These are phyloP conservation scores for Ochromonas danica DNA, from an alignment of 108 stramenopile species.

Conservation along the genomic window DNA sequence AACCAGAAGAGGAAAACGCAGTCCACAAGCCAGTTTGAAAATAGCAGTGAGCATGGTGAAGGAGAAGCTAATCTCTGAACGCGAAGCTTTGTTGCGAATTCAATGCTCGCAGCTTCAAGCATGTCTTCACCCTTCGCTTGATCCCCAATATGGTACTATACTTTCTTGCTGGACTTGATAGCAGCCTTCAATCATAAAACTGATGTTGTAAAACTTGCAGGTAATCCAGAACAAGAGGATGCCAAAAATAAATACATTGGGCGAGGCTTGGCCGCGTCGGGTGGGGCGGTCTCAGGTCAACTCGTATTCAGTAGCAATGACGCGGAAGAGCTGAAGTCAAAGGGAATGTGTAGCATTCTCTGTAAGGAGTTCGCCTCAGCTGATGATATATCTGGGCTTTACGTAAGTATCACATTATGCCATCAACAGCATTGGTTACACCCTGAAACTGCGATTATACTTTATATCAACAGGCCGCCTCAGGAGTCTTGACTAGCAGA, in stretches of 20 bases:
- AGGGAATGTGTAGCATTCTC: not conserved
- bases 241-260: not conserved
- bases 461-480: not conserved
- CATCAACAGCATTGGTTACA: not conserved
- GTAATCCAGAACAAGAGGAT: not conserved
- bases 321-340: not conserved
- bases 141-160: not conserved
- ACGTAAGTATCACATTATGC: not conserved
- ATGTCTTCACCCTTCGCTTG: not conserved
- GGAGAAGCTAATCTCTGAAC: not conserved
- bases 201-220: too few relatives aligned
- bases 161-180: too few relatives aligned
- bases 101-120: not conserved
- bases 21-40: not conserved
- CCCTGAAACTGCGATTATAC: too few relatives aligned
- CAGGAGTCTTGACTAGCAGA: not conserved
- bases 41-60: conserved; percentile 11
- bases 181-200: too few relatives aligned
- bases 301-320: not conserved
- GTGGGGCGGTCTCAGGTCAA: not conserved
- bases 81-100: conserved; percentile 6
- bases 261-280: not conserved
- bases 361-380: not conserved
- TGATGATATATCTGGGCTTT: conserved; percentile 5
- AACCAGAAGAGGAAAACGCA: conserved; percentile 4